Evolutionary conservation across 331 rosid species (phyloP).

Genomic region (Saraca asoca): DNA sequence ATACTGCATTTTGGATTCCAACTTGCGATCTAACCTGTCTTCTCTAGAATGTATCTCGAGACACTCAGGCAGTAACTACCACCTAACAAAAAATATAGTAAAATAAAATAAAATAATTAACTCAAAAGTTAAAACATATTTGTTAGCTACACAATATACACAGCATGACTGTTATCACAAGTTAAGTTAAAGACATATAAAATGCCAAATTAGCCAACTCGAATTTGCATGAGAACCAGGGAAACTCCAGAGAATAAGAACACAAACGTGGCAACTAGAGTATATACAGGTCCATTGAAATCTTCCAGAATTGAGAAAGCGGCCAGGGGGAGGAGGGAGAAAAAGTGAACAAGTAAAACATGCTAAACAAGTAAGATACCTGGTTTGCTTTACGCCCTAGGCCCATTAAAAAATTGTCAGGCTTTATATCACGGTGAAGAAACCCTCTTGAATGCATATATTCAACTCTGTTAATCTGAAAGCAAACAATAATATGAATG

Average conservation of each 20-base stretch:
- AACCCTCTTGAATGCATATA: constrained; percentile 99
- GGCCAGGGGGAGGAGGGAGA: not conserved
- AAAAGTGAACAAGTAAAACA: constrained; percentile 11
- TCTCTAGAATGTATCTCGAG: constrained; percentile 5
- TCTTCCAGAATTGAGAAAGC: too few species aligned
- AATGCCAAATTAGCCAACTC: too few species aligned
- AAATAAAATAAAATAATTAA: too few species aligned
- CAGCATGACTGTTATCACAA: too few species aligned
- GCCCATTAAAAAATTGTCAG: constrained; percentile 98
- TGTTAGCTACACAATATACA: too few species aligned
- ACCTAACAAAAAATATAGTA: too few species aligned
- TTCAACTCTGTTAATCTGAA: constrained; percentile 97
- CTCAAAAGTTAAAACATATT: too few species aligned
- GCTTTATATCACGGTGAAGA: constrained; percentile 98
- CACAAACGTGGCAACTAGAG: not conserved
- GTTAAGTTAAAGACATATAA: too few species aligned
- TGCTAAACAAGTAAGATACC: constrained; percentile 48
- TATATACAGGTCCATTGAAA: not conserved
- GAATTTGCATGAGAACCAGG: too few species aligned
- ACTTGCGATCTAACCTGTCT: not conserved
- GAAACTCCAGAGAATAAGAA: too few species aligned
- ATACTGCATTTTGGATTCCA: not conserved
- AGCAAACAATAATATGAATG: constrained; percentile 27
- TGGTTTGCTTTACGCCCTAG: constrained; percentile 96
- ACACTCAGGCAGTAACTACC: too few species aligned